Base-by-base conservation (phyloP, 768 basidiomycete genomes). In the Suillus subalutaceus region DNA sequence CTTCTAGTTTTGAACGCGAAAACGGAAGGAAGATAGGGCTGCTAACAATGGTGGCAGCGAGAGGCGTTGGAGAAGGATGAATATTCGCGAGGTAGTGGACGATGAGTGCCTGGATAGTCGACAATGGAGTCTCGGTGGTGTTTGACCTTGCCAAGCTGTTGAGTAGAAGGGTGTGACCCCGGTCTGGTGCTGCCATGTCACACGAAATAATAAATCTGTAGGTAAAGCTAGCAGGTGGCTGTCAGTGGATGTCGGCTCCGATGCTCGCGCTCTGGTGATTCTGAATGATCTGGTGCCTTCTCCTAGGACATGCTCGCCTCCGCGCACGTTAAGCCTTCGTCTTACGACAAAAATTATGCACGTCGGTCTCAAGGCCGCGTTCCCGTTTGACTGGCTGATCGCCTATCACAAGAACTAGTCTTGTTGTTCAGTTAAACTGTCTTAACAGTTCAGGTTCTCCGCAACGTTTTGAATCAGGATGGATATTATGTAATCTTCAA, bases 21-120 rank as follows among this genome's bases (percentile, higher is more conserved):
- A 77, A 78, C 0, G 76, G 76, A 13, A 70, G 70, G 52, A 77
- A 77, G 62, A 73, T 67, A 13, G 73, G 67, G 64, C 76, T 77
- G 62, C 72, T 73, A 52, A 77, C 72, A 64, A 78, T 67, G 1
- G 76, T 72, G 5, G 76, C 76, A 1, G 78, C 74, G 30, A 77
- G 73, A 6, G 77, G 76, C 6, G 77, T 79, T 18, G 78, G 77
- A 4, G 72, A 64, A 6, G 76, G 74, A 3, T 68, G 6, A 13
- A 78, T 72, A 20, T 63, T 65, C 0, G 75, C 66, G 38, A 79
- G 74, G 56, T 77, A 71, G n/a, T 78, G 73, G 0, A 70, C 69
- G 44, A 78, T 26, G 62, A 76, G 73, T 8, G 64, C 69, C 38
- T 74, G 74, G n/a, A 77, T 67, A 5, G 77, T 68, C 26, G 62